Evolutionary conservation across 2,329 filamentous ascomycete genomes (phyloP), one percentile per base, ranked within the genome.

Genomic region (Aschersonia sp.): DNA sequence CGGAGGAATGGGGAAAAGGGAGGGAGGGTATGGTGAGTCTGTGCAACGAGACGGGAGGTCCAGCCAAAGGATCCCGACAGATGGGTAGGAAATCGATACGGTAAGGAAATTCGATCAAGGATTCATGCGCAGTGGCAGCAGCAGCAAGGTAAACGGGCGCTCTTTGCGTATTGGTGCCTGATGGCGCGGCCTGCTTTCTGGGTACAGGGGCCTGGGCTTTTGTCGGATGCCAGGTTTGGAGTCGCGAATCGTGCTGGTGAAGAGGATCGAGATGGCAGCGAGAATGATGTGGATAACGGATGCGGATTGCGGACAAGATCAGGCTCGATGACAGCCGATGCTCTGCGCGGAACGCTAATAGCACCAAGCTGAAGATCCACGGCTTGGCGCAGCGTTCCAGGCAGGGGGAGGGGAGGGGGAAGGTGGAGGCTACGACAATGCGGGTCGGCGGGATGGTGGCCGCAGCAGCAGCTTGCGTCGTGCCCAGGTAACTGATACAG

Each of bases 231-330:
- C 33, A 37, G 33, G 33, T 37, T 22, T 12, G 33, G 33, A 37
- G 8, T 12, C 33, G 33, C 33, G 33, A 37, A 37, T 37, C 33
- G 33, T 37, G 33, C 33, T 37, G 33, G 33, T 37, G 33, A 52
- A 56, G 46, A 51, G 54, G 56, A 60, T 60, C 55, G 58, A 58
- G 56, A 56, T 58, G 55, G 50, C 32, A 33, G 41, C 35, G 44
- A 42, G 44, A 12, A 37, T 37, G 33, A 8, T 37, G 12, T 37
- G 33, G 49, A 48, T 48, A 42, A 35, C 9, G 30, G 43, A 35
- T 33, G 31, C 14, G 31, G 31, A 14, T 37, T 22, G 12, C 12
- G 33, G 33, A 37, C 33, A 8, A 37, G 33, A 12, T 37, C 33
- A 22, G 33, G 12, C 8, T 37, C 33, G 33, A 37, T 37, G 33